These are phyloP conservation scores for Aegle marmelos DNA, from an alignment of 345 rosid species.

Conservation along the genomic window DNA sequence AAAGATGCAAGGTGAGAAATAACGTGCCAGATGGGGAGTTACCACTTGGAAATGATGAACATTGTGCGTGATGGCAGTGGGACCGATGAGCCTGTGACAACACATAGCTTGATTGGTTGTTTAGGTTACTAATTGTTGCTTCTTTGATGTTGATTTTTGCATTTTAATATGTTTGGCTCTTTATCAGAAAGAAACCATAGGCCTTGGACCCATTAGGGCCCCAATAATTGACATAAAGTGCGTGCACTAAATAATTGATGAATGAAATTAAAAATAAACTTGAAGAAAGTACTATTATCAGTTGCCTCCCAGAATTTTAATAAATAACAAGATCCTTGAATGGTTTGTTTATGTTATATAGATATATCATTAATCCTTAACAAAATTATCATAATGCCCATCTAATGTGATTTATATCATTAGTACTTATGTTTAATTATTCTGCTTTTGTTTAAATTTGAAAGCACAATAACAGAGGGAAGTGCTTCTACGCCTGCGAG, in stretches of 20 bases:
- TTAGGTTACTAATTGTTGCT: neutral
- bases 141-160: neutral
- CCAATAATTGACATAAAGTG: conserved; percentile 23
- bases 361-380: neutral
- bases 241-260: conserved; percentile 8
- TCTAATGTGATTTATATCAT: too few relatives aligned
- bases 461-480: neutral
- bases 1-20: conserved; percentile 6
- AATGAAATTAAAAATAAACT: neutral
- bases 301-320: neutral
- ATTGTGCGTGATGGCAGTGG: neutral
- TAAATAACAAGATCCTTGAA: neutral
- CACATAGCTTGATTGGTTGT: conserved; percentile 4
- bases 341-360: neutral
- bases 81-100: conserved; percentile 14
- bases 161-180: neutral
- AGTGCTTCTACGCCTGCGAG: too few relatives aligned
- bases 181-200: neutral
- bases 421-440: too few relatives aligned
- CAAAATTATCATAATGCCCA: neutral
- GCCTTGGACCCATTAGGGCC: neutral
- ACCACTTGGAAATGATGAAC: neutral
- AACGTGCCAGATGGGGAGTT: neutral
- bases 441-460: neutral
- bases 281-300: neutral